A percentile compares a stretch with the other conserved stretches of the same genome.
Conservation (phyloP, 1,139 yeast species). For the Hemisphaericaspora lyxosophila region DNA sequence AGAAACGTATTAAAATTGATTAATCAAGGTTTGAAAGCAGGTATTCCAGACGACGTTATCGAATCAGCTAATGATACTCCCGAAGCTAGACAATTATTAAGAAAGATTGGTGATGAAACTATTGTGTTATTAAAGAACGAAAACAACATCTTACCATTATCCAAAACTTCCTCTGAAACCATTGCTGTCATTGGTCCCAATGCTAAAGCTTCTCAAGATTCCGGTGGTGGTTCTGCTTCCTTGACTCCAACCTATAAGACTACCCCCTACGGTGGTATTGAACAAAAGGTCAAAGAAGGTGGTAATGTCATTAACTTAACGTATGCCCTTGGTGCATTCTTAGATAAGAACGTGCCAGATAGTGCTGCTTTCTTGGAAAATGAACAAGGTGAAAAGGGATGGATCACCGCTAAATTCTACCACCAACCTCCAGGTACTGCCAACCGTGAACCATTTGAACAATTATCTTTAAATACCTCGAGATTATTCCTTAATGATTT, state of each 20-base stretch:
- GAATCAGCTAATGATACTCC: slow-evolving; percentile 44
- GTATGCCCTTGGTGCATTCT: slow-evolving; percentile 33
- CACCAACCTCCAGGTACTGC: slow-evolving; percentile 33
- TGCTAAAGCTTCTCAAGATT: slow-evolving; percentile 32
- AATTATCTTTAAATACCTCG: slow-evolving; percentile 30
- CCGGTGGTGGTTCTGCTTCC: slow-evolving; percentile 42
- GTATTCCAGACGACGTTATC: slow-evolving; percentile 39
- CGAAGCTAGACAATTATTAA: slow-evolving; percentile 42
- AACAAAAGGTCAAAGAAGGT: slow-evolving; percentile 24
- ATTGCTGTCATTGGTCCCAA: slow-evolving; percentile 43
- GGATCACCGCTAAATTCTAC: slow-evolving; percentile 35
- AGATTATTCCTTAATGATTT: slow-evolving; percentile 50
- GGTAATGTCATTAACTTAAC: slow-evolving; percentile 19
- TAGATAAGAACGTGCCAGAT: slow-evolving; percentile 32
- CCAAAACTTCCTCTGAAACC: slow-evolving; percentile 22
- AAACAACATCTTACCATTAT: slow-evolving; percentile 39
- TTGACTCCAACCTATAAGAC: slow-evolving; percentile 30
- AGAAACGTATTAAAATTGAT: slow-evolving; percentile 46
- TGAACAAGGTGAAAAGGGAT: slow-evolving; percentile 42
- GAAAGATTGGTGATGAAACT: slow-evolving; percentile 51
- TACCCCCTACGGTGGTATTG: slow-evolving; percentile 35
- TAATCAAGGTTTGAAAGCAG: slow-evolving; percentile 41
- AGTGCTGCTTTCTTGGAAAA: slow-evolving; percentile 20
- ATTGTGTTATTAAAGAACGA: slow-evolving; percentile 56
- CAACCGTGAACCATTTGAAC: slow-evolving; percentile 38